Evolutionary conservation across 345 rosid genomes (phyloP).

Genomic region (Sapria himalayana): DNA sequence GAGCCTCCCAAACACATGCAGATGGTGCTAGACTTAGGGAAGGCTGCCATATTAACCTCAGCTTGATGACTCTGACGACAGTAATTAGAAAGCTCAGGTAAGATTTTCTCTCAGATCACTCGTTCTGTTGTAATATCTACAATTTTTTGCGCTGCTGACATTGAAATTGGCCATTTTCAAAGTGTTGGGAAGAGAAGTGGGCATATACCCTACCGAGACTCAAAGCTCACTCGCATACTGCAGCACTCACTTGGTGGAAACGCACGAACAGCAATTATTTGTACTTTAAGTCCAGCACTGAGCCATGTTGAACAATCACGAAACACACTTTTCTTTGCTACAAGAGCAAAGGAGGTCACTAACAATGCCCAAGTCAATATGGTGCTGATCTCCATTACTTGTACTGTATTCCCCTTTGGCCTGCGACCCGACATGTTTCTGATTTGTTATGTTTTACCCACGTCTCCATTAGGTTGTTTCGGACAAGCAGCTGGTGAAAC

Average conservation of each 20-base stretch:
- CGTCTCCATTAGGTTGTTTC: slow-evolving; percentile 62
- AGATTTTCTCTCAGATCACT: slow-evolving; percentile 3
- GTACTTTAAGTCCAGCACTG: slow-evolving; percentile 85
- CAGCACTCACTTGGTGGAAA: slow-evolving; percentile 99
- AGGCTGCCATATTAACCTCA: slow-evolving; percentile 97
- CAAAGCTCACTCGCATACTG: slow-evolving; percentile 90
- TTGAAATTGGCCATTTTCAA: slow-evolving; percentile 6
- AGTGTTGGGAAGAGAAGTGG: slow-evolving; percentile 95
- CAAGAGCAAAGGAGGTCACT: slow-evolving; percentile 98
- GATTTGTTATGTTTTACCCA: no score
- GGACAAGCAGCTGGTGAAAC: slow-evolving; percentile 90
- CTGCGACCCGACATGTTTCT: no score
- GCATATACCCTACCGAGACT: slow-evolving; percentile 88
- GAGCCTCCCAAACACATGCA: slow-evolving; percentile 91
- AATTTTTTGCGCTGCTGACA: not conserved
- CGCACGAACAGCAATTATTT: slow-evolving; percentile 96
- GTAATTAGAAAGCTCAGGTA: slow-evolving; percentile 95
- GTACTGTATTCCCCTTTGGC: no score
- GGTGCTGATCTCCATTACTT: slow-evolving; percentile 27
- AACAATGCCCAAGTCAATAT: slow-evolving; percentile 94
- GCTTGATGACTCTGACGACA: slow-evolving; percentile 96
- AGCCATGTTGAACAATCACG: slow-evolving; percentile 92
- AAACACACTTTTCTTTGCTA: slow-evolving; percentile 85
- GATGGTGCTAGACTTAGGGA: slow-evolving; percentile 95
- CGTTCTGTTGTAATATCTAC: no score